Evolutionary conservation across 1,284 basidiomycete species (phyloP), one percentile per base, ranked within the genome.

Genomic region (Heterobasidion annosum): DNA sequence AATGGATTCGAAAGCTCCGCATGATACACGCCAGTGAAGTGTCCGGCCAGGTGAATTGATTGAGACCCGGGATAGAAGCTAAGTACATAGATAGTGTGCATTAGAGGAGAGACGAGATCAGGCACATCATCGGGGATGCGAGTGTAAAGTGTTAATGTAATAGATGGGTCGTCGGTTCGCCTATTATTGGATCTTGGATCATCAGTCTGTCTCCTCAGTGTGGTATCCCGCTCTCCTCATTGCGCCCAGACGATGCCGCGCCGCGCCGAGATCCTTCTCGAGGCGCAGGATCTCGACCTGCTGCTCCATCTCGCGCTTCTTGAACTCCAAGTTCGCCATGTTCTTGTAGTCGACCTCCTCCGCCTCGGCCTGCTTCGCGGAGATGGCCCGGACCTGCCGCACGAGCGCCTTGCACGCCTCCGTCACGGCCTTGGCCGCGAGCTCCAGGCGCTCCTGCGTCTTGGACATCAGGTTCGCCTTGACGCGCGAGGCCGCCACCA

Each of bases 391-490:
- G 73, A 99, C 96, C 70, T 98, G 96, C 65, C 84, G 83, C 56
- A 99, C 97, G 53, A 99, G 83, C 37, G 94, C 93, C 67, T 91
- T 93, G 78, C 96, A 99, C n/a, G 97, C 96, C 65, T 96, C 94
- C 1, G 94, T 98, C 54, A 99, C 97, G 0, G 96, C 96, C 74
- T 97, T 98, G 50, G 96, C 93, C 2, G 97, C 97, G 8, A 93
- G 76, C 72, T 99, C 97, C 42, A 99, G 83, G 47, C 90, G 83
- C 65, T 98, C 93, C 71, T 99, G 97, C 3, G 96, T 98, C 76
- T 95, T 94, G 57, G 92, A 95, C 94, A 98, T 99, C 62, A 98
- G 78, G 67, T 94, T 94, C 6, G 95, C 93, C 77, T 99, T 99
- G 67, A 99, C 97, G 54, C 97, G 86, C 18, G 94, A 98, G 1